Base-by-base conservation (phyloP, 1,139 yeast genomes). In the Geotrichum europaeum region DNA sequence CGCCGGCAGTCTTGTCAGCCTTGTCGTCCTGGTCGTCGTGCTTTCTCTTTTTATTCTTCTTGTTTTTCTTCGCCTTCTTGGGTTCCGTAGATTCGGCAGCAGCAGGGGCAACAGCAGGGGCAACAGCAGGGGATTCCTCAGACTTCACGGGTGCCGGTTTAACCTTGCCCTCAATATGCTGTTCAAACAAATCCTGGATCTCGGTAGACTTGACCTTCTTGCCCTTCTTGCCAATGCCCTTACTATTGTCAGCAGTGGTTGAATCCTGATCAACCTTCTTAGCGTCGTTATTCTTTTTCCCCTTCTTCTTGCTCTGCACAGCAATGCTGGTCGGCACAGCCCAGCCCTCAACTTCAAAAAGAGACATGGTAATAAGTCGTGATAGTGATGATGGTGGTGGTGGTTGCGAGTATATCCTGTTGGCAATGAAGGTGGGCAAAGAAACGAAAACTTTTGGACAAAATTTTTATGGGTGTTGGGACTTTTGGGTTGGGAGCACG, bases 301-400 rank as follows among this genome's bases (percentile, higher is more conserved):
- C 56, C 53, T 59, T 60, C 36, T 58, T 52, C 36, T 60, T 57
- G 22, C 50, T 55, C 47, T 58, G 53, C 20, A 77, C 71, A 1
- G 79, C 83, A 36, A 86, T 80, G 64, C 79, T 77, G 56, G 78
- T 75, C 66, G 85, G 83, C 60, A 88, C 73, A 62, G 85, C 80
- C 96, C 96, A 88, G 22, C 95, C 96, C 53, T 84, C 87, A 36
- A 86, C 89, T 71, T 86, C 82, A 70, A 88, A 88, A 20, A 61
- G 43, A 20, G 63, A 59, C 63, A 61, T 61, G 18, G 30, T 58
- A 0, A 12, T 49, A n/a, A n/a, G 4, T 18, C 9, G 32, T 49
- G 15, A 9, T 47, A 47, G 25, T 18, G 28, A 25, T 28, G 28
- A 6, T 47, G 49, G n/a, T 47, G n/a, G 51, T 49, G 6, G 28